Base-by-base conservation (phyloP, 805 yeast species). In the Kurtzmaniella fragi region DNA sequence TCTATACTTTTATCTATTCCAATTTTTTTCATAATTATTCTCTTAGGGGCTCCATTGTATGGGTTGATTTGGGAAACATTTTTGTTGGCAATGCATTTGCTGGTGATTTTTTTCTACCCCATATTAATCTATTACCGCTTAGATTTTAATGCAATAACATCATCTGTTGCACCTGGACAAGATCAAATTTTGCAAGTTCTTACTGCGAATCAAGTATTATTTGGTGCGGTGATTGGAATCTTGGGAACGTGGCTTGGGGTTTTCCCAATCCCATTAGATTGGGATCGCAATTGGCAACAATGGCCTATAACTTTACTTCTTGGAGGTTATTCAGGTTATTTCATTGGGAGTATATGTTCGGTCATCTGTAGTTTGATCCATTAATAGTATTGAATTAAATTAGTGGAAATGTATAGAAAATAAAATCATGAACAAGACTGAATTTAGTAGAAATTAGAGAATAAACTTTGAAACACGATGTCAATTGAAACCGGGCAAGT, bases 271-370 rank as follows among this genome's bases (percentile, higher is more conserved):
- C 97, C 98, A 0, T 70, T 93, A 42, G 99, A 91, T 60, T 91
- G 99, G 99, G 99, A 91, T 57, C 73, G 98, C 51, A 86, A 84
- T 17, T 91, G 99, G 99, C 99, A 91, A 61, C 74, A 71, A 38
- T 91, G 96, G 95, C 99, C 99, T 5, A 77, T 88, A 39, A 91
- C 98, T 0, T 71, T 91, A 32, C 67, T 91, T 11, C 70, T 76
- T 7, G 97, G 98, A 2, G 80, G 80, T 0, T 87, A 86, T 51
- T 26, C 69, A 0, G 97, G 96, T n/a, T 75, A 81, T 2, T 67
- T 78, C 23, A 48, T 75, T 2, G 96, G 95, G 3, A 70, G 78
- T 2, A 16, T 51, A 20, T 20, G 25, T 20, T 20, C 25, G 25
- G 25, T 20, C 5, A 20, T 20, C 25, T 20, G 25, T 8, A 20